phyloP scores from a whole-genome alignment of 768 basidiomycete species.

The Tylopilus rubrobrunneus region DNA sequence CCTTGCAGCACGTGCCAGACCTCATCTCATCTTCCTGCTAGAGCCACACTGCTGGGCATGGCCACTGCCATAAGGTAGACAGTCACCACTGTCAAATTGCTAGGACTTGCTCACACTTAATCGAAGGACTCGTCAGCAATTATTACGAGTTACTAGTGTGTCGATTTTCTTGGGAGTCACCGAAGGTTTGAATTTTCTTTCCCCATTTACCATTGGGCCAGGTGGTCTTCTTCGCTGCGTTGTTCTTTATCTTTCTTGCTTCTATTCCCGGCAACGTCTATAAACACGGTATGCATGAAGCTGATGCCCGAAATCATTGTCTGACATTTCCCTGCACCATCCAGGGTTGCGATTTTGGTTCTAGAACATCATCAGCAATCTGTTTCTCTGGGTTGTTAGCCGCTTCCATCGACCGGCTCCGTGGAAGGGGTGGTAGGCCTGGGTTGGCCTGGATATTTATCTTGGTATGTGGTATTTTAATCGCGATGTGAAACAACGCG shows the following conservation, averaged over 20 bases:
- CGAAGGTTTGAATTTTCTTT: conserved; percentile 44
- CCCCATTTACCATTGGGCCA: conserved; percentile 21
- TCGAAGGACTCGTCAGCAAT: conserved; percentile 41
- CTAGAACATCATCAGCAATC: conserved; percentile 48
- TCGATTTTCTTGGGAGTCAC: conserved; percentile 51
- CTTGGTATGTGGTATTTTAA: conserved; percentile 28
- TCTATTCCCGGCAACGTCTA: too few species aligned
- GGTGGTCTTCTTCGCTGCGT: conserved; percentile 57
- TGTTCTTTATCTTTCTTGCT: too few species aligned
- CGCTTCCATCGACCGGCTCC: conserved; percentile 52
- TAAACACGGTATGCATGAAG: conserved; percentile 17
- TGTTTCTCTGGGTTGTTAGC: conserved; percentile 54
- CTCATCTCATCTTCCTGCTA: conserved; percentile 1
- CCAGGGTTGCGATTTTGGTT: conserved; percentile 37
- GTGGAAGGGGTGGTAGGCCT: conserved; percentile 45
- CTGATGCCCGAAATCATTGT: background rate
- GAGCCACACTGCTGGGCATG: background rate
- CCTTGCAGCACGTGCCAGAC: background rate
- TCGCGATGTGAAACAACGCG: background rate
- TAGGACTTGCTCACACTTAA: background rate
- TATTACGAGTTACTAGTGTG: conserved; percentile 50
- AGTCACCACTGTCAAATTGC: too few species aligned
- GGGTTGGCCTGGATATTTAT: conserved; percentile 67
- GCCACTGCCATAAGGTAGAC: background rate
- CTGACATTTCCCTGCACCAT: background rate